Conservation (phyloP, 2,329 filamentous ascomycete genomes). For the Colletotrichum incanum region DNA sequence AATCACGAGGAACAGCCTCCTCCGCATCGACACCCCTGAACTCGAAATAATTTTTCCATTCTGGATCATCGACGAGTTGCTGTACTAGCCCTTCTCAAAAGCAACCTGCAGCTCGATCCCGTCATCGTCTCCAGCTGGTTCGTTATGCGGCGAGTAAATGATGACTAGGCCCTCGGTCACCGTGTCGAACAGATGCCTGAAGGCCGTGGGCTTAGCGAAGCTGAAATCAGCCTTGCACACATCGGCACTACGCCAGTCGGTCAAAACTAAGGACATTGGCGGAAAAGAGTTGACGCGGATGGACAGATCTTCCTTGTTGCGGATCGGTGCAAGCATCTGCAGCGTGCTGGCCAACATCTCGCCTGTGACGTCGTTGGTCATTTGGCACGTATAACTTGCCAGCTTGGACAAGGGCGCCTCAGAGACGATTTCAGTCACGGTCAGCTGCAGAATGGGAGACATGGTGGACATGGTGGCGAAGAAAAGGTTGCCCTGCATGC, state of each 20-base stretch:
- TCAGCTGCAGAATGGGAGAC: constrained; percentile 49
- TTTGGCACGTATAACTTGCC: constrained; percentile 54
- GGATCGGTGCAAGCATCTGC: constrained; percentile 51
- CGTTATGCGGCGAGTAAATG: constrained; percentile 51
- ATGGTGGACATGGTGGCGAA: constrained; percentile 48
- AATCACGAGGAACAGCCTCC: not conserved
- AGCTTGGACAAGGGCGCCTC: constrained; percentile 54
- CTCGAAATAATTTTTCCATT: constrained; percentile 57
- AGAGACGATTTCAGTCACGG: constrained; percentile 53
- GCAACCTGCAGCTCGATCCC: constrained; percentile 54
- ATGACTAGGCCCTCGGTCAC: constrained; percentile 49
- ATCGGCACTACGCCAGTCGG: constrained; percentile 54
- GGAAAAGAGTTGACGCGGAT: constrained; percentile 54
- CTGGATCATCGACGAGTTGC: constrained; percentile 52
- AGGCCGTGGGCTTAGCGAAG: constrained; percentile 52
- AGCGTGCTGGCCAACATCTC: constrained; percentile 51
- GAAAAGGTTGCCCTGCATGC: constrained; percentile 56
- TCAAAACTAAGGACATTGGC: constrained; percentile 54
- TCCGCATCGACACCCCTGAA: constrained; percentile 53
- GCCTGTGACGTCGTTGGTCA: constrained; percentile 55
- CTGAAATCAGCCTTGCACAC: constrained; percentile 54
- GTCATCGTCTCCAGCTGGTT: constrained; percentile 51
- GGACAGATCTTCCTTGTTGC: constrained; percentile 55
- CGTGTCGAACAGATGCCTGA: constrained; percentile 52
- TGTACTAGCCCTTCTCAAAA: constrained; percentile 53